Conservation (phyloP, 2,329 filamentous ascomycete genomes). For the Xylariaceae sp. region DNA sequence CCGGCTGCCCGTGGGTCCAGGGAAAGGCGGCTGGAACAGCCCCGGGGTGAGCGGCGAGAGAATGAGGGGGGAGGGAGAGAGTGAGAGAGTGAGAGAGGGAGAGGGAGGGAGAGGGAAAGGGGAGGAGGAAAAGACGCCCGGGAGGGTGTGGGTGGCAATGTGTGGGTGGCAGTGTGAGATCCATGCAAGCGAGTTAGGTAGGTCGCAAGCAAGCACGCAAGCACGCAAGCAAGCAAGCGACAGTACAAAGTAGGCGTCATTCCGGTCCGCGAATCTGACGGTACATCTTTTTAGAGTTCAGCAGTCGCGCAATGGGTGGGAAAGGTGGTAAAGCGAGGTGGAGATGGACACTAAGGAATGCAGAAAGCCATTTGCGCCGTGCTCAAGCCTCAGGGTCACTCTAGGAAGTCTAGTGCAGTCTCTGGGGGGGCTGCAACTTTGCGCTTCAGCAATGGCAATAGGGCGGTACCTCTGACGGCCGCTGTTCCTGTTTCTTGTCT, state of each 20-base stretch:
- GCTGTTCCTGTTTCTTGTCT: neutral
- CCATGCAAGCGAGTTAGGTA: slow-evolving; percentile 12
- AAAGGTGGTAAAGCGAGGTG: slow-evolving; percentile 4
- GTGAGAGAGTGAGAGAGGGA: neutral
- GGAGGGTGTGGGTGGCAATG: slow-evolving; percentile 1
- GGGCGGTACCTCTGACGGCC: slow-evolving; percentile 24
- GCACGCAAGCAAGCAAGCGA: neutral
- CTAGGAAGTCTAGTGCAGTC: neutral
- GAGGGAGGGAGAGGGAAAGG: slow-evolving; percentile 1
- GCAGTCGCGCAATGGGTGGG: neutral
- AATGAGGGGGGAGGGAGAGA: neutral
- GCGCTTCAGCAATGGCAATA: neutral
- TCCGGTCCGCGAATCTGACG: slow-evolving; percentile 17
- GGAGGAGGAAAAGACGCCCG: slow-evolving; percentile 2
- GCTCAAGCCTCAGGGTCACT: slow-evolving; percentile 19
- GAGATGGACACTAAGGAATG: slow-evolving; percentile 15
- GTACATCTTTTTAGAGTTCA: slow-evolving; percentile 9
- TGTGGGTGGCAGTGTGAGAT: slow-evolving; percentile 13
- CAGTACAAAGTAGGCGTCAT: slow-evolving; percentile 20
- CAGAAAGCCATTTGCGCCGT: slow-evolving; percentile 11
- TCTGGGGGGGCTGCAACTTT: too few relatives aligned
- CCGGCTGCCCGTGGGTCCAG: slow-evolving; percentile 12
- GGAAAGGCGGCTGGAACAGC: slow-evolving; percentile 18
- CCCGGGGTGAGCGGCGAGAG: slow-evolving; percentile 16
- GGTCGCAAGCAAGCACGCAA: neutral